phyloP scores from a whole-genome alignment of 2,329 filamentous ascomycete species.

The Apiospora malaysiana region DNA sequence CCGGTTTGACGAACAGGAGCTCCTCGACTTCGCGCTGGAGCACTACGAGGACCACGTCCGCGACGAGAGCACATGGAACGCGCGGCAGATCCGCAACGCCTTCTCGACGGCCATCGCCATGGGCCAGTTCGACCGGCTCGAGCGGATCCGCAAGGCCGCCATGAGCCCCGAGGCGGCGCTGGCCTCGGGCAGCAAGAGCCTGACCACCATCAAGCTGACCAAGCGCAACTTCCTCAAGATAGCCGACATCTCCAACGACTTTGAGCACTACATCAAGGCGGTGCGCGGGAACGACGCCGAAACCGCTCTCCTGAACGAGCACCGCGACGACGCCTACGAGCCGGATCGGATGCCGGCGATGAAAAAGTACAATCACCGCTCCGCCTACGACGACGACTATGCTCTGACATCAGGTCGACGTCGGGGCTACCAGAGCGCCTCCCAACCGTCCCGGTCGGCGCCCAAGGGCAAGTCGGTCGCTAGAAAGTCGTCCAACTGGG shows the following conservation, averaged over 20 bases:
- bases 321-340: slow-evolving; percentile 24
- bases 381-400: background rate
- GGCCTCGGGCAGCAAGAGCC: slow-evolving; percentile 23
- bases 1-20: slow-evolving; percentile 23
- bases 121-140: slow-evolving; percentile 26
- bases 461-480: background rate
- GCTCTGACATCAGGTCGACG: background rate
- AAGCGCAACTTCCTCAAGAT: slow-evolving; percentile 26
- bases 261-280: slow-evolving; percentile 25
- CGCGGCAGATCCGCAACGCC: slow-evolving; percentile 36
- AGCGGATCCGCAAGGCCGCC: slow-evolving; percentile 19
- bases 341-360: background rate
- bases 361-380: background rate
- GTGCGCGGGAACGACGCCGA: slow-evolving; percentile 24
- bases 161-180: slow-evolving; percentile 25
- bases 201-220: slow-evolving; percentile 23
- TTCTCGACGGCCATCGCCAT: slow-evolving; percentile 34
- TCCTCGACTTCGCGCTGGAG: slow-evolving; percentile 27
- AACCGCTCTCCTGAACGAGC: slow-evolving; percentile 24
- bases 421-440: background rate
- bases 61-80: slow-evolving; percentile 30
- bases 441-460: background rate
- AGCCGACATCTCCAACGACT: slow-evolving; percentile 27
- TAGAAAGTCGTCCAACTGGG: background rate
- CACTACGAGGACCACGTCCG: slow-evolving; percentile 25